Conservation (phyloP, 495 filamentous ascomycete genomes). For the Delitschia confertaspora region DNA sequence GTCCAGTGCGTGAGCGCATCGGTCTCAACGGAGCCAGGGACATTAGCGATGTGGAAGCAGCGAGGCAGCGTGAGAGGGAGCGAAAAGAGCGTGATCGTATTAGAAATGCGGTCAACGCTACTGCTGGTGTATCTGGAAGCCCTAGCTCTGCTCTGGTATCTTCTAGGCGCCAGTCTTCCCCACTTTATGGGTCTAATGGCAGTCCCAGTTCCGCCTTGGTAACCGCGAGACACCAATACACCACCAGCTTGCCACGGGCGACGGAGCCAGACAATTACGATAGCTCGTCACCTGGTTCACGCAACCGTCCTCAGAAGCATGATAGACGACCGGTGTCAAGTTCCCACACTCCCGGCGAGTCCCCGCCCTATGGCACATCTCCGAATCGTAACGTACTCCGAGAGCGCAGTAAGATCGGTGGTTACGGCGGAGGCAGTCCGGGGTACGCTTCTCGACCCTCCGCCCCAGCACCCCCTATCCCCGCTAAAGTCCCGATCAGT, state of each 20-base stretch:
- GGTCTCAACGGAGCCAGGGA: conserved; percentile 22
- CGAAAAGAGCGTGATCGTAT: conserved; percentile 20
- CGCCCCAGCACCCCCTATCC: conserved; percentile 54
- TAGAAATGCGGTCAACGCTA: conserved; percentile 12
- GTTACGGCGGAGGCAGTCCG: conserved; percentile 15
- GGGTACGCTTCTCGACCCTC: conserved; percentile 20
- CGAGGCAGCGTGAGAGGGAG: conserved; percentile 20
- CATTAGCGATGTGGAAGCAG: conserved; percentile 20
- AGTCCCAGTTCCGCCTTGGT: conserved; percentile 22
- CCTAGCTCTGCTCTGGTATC: conserved; percentile 22
- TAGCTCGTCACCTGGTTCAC: conserved; percentile 20
- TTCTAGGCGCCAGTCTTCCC: conserved; percentile 12
- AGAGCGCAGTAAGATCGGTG: conserved; percentile 18
- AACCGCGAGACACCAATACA: conserved; percentile 9
- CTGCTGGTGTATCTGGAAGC: background rate
- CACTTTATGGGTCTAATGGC: conserved; percentile 9
- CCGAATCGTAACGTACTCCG: conserved; percentile 16
- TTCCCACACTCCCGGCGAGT: conserved; percentile 6
- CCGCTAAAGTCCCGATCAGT: conserved; percentile 62
- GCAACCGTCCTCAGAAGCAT: conserved; percentile 55
- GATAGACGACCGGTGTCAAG: conserved; percentile 14
- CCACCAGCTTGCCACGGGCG: conserved; percentile 3
- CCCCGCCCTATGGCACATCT: conserved; percentile 8
- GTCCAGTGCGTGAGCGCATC: conserved; percentile 35
- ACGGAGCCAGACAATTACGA: conserved; percentile 7